Base-by-base conservation (phyloP, 495 filamentous ascomycete species). In the Penicillium cinerascens region DNA sequence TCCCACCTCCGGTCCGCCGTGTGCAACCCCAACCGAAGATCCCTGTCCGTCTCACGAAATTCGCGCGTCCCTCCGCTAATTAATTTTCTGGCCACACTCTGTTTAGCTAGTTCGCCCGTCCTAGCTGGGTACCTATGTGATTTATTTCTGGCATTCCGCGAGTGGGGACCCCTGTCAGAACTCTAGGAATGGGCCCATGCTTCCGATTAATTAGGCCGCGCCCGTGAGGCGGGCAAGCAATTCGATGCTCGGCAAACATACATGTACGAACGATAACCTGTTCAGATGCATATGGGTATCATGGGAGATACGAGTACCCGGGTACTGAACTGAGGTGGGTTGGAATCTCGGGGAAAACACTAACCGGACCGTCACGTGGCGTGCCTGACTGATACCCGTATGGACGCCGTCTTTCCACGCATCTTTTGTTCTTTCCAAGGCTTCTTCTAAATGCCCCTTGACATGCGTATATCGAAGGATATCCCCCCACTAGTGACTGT, bases 11-110 rank as follows among this genome's bases (percentile, higher is more conserved):
- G n/a, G 15, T 23, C 22, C 22, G 37, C 37, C 37, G 37, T 39
- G 58, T 61, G 55, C 58, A 61, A 61, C 58, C 58, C 58, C 58
- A 61, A 52, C 47, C 42, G 44, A 39, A 51, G 47, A 58, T 54
- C 58, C 58, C 46, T 51, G 50, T 27, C 36, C 42, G 42, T 23
- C 41, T 20, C 38, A 44, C 42, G 17, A 18, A 49, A 7, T 39
- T 39, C 18, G 37, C n/a, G 37, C 26, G 26, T 5, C 7, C 35
- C 35, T 25, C 42, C 29, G 29, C 29, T 33, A 33, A 33, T 33
- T 33, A 33, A 33, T 33, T 33, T n/a, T 15, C 29, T 13, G 29
- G 29, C 29, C 29, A 11, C 29, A 11, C 11, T n/a, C n/a, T n/a
- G n/a, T n/a, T 13, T 33, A 33, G 29, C 11, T 33, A 11, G 29